Base-by-base conservation (phyloP, 2,329 filamentous ascomycete species). In the Leptographium wingfieldii region DNA sequence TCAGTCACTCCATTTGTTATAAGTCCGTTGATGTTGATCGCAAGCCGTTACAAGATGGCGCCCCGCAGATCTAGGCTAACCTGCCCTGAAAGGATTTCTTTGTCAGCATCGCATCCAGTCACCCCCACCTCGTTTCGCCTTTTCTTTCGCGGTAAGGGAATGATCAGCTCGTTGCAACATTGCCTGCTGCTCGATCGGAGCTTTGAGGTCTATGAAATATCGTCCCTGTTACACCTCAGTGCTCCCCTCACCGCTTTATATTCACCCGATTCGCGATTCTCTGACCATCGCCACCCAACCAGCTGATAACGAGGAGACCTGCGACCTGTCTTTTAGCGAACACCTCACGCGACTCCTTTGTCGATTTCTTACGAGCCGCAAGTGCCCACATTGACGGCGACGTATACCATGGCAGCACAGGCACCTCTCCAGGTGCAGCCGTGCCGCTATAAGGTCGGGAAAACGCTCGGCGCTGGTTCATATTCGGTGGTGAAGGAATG, bases 401-500 rank as follows among this genome's bases (percentile, higher is more conserved):
- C 38, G n/a, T 5, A 12, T 31, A 43, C 14, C 38, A 64, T 63
- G 62, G 51, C 64, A 16, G 29, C 64, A 48, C 61, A 60, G 52
- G 33, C 58, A 3, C 59, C 60, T 33, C 63, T 66, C 58, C 60
- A 91, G 72, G 84, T 97, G 64, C 92, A 97, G 75, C 92, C 94
- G 68, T 99, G 92, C 73, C 85, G 92, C 67, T 99, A 99, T 80
- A 99, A 97, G 78, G 96, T 95, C 7, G 94, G 94, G 65, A 99
- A 99, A 80, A 97, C 94, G 29, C 78, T 99, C 60, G 94, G 94
- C 64, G 92, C 94, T 40, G 94, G 94, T 65, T 96, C 92, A 60
- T 99, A 99, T 76, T 96, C 92, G 46, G 94, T 97, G 56, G 94
- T 99, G 64, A 97, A 97, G 73, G 94, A 99, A 76, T 99, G 94